These are phyloP conservation scores for Diaporthe sp. DNA, from an alignment of 2,329 filamentous ascomycete species.

Conservation along the genomic window DNA sequence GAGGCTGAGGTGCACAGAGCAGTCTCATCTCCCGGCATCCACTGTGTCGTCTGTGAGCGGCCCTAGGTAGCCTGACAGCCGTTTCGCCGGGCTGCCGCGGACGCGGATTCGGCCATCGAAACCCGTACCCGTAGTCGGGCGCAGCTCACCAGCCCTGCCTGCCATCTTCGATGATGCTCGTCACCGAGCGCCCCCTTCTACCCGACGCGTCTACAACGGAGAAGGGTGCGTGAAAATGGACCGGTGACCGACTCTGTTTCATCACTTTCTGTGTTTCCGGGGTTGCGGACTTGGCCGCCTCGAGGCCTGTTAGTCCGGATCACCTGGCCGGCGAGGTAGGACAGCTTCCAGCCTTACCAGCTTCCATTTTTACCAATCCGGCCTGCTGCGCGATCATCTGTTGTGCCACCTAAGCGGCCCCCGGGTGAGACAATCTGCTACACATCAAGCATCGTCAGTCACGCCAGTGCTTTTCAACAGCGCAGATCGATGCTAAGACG, in stretches of 20 bases:
- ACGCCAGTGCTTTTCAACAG: neutral
- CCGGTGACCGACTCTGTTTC: neutral
- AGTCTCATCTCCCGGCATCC: neutral
- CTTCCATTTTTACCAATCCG: neutral
- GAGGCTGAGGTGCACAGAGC: neutral
- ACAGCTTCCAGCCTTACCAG: conserved; percentile 29
- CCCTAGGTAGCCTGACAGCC: neutral
- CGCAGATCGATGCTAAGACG: neutral
- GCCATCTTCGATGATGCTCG: neutral
- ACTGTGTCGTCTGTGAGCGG: neutral
- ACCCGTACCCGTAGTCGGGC: neutral
- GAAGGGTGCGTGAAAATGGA: neutral
- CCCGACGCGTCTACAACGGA: neutral
- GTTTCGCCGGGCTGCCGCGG: conserved; percentile 5
- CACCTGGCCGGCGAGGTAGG: neutral
- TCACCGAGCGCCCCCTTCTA: neutral
- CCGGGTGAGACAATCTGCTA: conserved; percentile 8
- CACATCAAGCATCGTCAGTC: neutral
- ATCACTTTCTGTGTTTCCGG: neutral
- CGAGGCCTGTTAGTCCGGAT: neutral
- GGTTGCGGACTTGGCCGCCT: neutral
- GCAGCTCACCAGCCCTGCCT: neutral
- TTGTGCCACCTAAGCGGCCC: neutral
- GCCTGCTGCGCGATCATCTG: neutral
- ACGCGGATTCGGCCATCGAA: neutral